phyloP scores from a whole-genome alignment of 805 yeast genomes.

The Nakazawaea pomicola region DNA sequence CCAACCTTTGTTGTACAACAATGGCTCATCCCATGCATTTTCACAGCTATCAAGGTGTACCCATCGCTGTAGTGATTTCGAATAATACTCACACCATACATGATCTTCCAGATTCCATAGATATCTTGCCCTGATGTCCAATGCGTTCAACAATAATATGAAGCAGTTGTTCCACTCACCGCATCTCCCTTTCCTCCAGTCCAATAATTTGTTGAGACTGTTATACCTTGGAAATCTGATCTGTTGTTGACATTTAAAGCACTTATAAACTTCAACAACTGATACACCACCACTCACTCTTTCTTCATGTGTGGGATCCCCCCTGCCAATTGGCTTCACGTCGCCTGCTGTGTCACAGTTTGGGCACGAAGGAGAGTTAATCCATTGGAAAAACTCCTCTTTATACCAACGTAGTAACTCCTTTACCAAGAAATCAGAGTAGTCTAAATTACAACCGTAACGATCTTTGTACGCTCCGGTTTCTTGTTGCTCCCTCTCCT shows the following conservation, averaged over 20 bases:
- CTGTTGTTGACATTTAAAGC: slow-evolving; percentile 40
- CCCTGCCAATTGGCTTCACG: slow-evolving; percentile 32
- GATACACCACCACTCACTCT: slow-evolving; percentile 44
- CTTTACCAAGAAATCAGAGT: slow-evolving; percentile 53
- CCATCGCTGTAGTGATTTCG: slow-evolving; percentile 61
- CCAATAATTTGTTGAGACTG: slow-evolving; percentile 55
- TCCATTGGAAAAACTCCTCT: slow-evolving; percentile 78
- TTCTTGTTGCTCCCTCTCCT: slow-evolving; percentile 28
- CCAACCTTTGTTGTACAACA: slow-evolving; percentile 79
- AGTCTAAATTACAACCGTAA: slow-evolving; percentile 26
- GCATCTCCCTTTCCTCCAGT: slow-evolving; percentile 72
- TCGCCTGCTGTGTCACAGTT: slow-evolving; percentile 37
- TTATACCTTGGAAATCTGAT: slow-evolving; percentile 76
- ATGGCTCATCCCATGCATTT: slow-evolving; percentile 76
- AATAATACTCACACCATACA: slow-evolving; percentile 92
- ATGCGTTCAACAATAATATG: slow-evolving; percentile 59
- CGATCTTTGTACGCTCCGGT: slow-evolving; percentile 15
- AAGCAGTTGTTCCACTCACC: slow-evolving; percentile 96
- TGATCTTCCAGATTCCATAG: slow-evolving; percentile 92
- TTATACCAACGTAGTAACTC: slow-evolving; percentile 69
- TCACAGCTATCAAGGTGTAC: slow-evolving; percentile 89
- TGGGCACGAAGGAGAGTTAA: slow-evolving; percentile 61
- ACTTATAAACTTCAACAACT: slow-evolving; percentile 59
- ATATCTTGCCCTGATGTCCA: slow-evolving; percentile 63
- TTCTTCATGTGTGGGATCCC: slow-evolving; percentile 42